Percentiles rank a stretch among this genome's conserved stretches.
Evolutionary conservation across 306 rosid genomes (phyloP).

Genomic region (Arachis hypogaea): DNA sequence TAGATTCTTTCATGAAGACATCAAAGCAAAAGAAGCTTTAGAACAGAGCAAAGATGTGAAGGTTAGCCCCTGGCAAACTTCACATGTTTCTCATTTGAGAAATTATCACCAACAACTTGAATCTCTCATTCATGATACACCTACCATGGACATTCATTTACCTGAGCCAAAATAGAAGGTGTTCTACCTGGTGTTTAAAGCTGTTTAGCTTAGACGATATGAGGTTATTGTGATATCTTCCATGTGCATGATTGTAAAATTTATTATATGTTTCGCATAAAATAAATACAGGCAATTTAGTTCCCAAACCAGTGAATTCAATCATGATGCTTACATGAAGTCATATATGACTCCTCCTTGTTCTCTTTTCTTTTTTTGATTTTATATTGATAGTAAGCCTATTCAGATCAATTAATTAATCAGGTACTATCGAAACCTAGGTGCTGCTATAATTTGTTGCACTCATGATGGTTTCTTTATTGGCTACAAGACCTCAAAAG

Average conservation of each 20-base stretch:
- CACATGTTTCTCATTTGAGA: slow-evolving; percentile 42
- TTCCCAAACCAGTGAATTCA: background rate
- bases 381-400: background rate
- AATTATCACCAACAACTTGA: slow-evolving; percentile 52
- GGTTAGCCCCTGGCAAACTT: slow-evolving; percentile 40
- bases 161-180: slow-evolving; percentile 38
- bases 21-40: slow-evolving; percentile 42
- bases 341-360: background rate
- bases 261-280: background rate
- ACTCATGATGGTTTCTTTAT: slow-evolving; percentile 7
- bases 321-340: background rate
- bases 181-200: slow-evolving; percentile 18
- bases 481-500: background rate
- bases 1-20: slow-evolving; percentile 53
- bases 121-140: slow-evolving; percentile 54
- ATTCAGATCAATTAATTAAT: slow-evolving; percentile 12
- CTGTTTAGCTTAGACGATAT: slow-evolving; percentile 27
- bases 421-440: slow-evolving; percentile 5
- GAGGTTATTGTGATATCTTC: slow-evolving; percentile 15
- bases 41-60: slow-evolving; percentile 41
- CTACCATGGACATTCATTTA: slow-evolving; percentile 50
- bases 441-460: background rate
- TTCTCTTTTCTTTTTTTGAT: background rate
- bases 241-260: slow-evolving; percentile 12
- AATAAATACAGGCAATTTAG: background rate